These are phyloP conservation scores for Aschersonia sp. DNA, from an alignment of 2,329 filamentous ascomycete species.

Conservation along the genomic window DNA sequence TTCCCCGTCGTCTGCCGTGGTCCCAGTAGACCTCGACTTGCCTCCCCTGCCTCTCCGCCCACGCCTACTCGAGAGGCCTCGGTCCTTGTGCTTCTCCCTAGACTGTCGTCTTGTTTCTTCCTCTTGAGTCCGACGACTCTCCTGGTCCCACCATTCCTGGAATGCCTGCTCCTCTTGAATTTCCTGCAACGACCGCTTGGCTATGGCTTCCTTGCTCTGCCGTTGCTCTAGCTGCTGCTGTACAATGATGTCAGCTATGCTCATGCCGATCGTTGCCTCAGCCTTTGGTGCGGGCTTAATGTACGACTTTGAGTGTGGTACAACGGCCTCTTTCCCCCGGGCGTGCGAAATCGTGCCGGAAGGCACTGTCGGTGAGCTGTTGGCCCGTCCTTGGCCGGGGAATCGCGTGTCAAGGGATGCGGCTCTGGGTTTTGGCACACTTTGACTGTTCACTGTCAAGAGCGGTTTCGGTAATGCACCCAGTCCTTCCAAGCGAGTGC, in stretches of 20 bases:
- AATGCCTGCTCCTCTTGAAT: slow-evolving; percentile 97
- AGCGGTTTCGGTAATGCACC: slow-evolving; percentile 23
- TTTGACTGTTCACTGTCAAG: slow-evolving; percentile 15
- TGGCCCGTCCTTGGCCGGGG: slow-evolving; percentile 36
- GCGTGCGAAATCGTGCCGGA: slow-evolving; percentile 13
- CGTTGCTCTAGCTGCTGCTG: slow-evolving; percentile 79
- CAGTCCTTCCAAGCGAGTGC: slow-evolving; percentile 10
- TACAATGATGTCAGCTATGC: slow-evolving; percentile 76
- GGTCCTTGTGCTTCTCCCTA: slow-evolving; percentile 23
- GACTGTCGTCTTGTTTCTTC: slow-evolving; percentile 33
- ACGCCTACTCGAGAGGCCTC: slow-evolving; percentile 12
- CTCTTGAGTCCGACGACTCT: slow-evolving; percentile 57
- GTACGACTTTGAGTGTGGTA: slow-evolving; percentile 48
- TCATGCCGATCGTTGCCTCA: slow-evolving; percentile 52
- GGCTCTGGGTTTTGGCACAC: slow-evolving; percentile 25
- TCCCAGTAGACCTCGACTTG: slow-evolving; percentile 8
- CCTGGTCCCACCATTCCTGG: slow-evolving; percentile 90
- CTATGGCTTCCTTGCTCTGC: slow-evolving; percentile 64
- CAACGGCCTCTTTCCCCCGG: slow-evolving; percentile 23
- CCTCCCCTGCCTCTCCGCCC: slow-evolving; percentile 14
- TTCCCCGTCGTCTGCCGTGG: not conserved
- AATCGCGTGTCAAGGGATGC: slow-evolving; percentile 50
- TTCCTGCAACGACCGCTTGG: slow-evolving; percentile 80
- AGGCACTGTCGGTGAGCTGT: slow-evolving; percentile 15
- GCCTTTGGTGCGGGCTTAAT: slow-evolving; percentile 41